phyloP scores from a whole-genome alignment of 2,329 filamentous ascomycete genomes.

The Diaporthe velutina region DNA sequence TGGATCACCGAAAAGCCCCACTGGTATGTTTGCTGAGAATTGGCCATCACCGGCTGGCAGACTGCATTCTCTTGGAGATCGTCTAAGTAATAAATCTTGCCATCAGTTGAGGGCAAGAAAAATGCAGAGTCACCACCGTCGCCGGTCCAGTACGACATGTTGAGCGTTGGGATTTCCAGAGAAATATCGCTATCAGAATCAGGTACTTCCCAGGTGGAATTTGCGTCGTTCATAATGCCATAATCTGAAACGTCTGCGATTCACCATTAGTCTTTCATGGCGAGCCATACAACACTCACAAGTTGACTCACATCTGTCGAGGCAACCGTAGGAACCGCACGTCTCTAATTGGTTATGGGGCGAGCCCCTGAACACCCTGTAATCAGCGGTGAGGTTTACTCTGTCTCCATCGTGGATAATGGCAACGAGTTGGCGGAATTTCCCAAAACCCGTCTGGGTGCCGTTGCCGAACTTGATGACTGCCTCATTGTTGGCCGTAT shows the following conservation, averaged over 20 bases:
- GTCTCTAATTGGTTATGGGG: not conserved
- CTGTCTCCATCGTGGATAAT: conserved; percentile 23
- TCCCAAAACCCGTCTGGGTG: conserved; percentile 6
- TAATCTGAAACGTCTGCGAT: not conserved
- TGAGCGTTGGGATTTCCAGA: conserved; percentile 14
- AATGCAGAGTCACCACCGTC: not conserved
- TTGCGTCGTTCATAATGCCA: not conserved
- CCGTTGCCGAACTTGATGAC: conserved; percentile 40
- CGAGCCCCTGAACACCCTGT: not conserved
- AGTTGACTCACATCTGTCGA: not conserved
- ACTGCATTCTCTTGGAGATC: conserved; percentile 1
- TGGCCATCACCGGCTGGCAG: conserved; percentile 2
- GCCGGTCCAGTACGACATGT: not conserved
- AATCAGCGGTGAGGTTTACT: not conserved
- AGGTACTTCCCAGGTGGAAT: not conserved
- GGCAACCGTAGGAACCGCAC: not conserved
- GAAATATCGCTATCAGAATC: not conserved
- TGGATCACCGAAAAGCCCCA: conserved; percentile 48
- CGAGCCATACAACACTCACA: too few species aligned
- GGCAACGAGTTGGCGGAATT: not conserved
- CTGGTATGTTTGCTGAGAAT: conserved; percentile 38
- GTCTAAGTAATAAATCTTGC: not conserved
- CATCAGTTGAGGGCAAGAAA: not conserved
- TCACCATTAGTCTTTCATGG: not conserved
- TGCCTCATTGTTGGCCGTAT: conserved; percentile 42